A percentile compares a stretch with the other conserved stretches of the same genome.
Conservation (phyloP, 345 rosid species). For the Melaleuca quinquenervia region DNA sequence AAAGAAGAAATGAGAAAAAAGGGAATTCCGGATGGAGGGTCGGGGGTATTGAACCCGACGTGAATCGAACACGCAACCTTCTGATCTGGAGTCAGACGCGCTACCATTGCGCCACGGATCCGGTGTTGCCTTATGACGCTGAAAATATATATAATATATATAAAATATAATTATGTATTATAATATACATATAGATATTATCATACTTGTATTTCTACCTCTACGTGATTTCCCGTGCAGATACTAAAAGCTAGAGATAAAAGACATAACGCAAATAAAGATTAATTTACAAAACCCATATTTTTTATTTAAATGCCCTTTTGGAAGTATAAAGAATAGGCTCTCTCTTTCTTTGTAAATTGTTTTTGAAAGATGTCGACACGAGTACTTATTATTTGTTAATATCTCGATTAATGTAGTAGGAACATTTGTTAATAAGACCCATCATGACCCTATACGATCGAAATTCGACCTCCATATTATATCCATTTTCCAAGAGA, state of each 20-base stretch:
- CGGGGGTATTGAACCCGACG: conserved; percentile 62
- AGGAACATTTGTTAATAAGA: neutral
- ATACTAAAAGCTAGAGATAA: neutral
- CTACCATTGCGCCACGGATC: conserved; percentile 99
- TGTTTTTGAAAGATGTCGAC: neutral
- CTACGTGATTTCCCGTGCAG: neutral
- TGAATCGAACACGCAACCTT: conserved; percentile 96
- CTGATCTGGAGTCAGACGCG: conserved; percentile 98
- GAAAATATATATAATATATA: neutral
- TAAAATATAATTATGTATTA: too few species aligned
- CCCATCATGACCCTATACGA: neutral
- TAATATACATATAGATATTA: neutral
- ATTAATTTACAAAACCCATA: too few species aligned
- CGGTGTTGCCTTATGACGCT: fast-evolving
- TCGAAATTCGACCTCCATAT: too few species aligned
- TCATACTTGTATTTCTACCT: neutral
- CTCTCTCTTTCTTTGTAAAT: neutral
- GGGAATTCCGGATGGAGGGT: neutral
- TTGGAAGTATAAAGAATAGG: too few species aligned
- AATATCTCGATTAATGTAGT: neutral
- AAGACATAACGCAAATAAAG: neutral
- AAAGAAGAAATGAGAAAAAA: neutral
- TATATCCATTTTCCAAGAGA: too few species aligned
- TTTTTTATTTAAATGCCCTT: too few species aligned
- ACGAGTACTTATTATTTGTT: neutral